phyloP scores from a whole-genome alignment of 192 early-diverging fungal species.

The Linnemannia elongata region DNA sequence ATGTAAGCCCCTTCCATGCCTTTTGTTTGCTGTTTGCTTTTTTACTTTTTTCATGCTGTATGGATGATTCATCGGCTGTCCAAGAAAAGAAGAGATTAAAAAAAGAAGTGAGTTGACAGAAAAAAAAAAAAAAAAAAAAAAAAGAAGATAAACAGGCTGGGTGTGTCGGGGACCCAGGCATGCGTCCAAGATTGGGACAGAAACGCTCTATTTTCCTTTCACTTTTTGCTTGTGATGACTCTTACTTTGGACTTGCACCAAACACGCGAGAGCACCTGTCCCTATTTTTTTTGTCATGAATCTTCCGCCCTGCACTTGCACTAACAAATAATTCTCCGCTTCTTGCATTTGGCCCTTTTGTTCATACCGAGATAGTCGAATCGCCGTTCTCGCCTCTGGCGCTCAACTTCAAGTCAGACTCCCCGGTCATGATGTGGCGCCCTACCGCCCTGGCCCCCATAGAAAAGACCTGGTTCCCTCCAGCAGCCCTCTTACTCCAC shows the following conservation, averaged over 20 bases:
- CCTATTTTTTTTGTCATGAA: slow-evolving; percentile 10
- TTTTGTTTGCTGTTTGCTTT: neutral
- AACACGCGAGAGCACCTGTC: neutral
- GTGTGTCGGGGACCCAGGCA: neutral
- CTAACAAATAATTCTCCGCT: neutral
- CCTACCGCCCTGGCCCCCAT: slow-evolving; percentile 33
- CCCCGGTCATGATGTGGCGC: slow-evolving; percentile 42
- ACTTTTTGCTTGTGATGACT: neutral
- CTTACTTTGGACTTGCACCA: neutral
- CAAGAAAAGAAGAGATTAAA: slow-evolving; percentile 6
- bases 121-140: too few relatives aligned
- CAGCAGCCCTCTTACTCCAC: slow-evolving; percentile 65
- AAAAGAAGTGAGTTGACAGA: neutral
- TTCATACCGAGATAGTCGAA: slow-evolving; percentile 14
- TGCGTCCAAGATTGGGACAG: neutral
- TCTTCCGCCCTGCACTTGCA: neutral
- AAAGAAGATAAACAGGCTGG: neutral
- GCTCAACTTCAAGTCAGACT: slow-evolving; percentile 45
- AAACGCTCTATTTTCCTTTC: neutral
- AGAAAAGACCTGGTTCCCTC: slow-evolving; percentile 63
- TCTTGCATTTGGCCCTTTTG: neutral
- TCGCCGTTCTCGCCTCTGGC: slow-evolving; percentile 37
- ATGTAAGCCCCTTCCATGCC: slow-evolving; percentile 27
- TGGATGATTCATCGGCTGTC: neutral
- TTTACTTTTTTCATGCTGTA: slow-evolving; percentile 17